These are phyloP conservation scores for Blepharisma japonicum DNA, from an alignment of 73 alveolate species.

Conservation along the genomic window DNA sequence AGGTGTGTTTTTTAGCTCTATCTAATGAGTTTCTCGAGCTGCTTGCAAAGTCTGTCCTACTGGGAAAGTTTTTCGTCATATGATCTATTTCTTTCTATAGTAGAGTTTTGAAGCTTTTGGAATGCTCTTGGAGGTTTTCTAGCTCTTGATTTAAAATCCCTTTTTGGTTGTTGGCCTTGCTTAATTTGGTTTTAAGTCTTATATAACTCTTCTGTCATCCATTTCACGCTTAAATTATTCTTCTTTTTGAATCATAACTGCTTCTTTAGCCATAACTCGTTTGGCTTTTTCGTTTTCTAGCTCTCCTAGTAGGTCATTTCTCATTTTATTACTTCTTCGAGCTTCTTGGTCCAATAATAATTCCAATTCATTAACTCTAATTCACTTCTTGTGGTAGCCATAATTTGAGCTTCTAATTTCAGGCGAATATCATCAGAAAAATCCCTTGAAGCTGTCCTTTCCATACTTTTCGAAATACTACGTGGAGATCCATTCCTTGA, in stretches of 20 bases:
- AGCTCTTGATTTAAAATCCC: slow-evolving; percentile 28
- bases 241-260: slow-evolving; percentile 39
- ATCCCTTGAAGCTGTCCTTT: background rate
- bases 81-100: slow-evolving; percentile 29
- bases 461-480: background rate
- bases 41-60: slow-evolving; percentile 28
- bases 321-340: slow-evolving; percentile 22
- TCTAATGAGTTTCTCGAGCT: slow-evolving; percentile 40
- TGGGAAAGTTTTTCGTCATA: slow-evolving; percentile 42
- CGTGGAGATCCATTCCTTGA: slow-evolving; percentile 9
- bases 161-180: slow-evolving; percentile 34
- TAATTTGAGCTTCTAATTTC: slow-evolving; percentile 4
- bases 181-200: slow-evolving; percentile 42
- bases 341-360: slow-evolving; percentile 38
- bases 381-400: slow-evolving; percentile 23
- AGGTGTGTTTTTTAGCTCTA: slow-evolving; percentile 25
- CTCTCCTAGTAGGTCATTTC: slow-evolving; percentile 45
- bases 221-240: slow-evolving; percentile 45
- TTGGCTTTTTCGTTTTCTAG: slow-evolving; percentile 45
- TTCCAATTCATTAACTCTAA: slow-evolving; percentile 28
- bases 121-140: slow-evolving; percentile 31
- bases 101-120: slow-evolving; percentile 35
- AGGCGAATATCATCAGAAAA: background rate
- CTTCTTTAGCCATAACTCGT: slow-evolving; percentile 42
- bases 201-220: slow-evolving; percentile 29